Percentiles rank a stretch among this genome's conserved stretches.
Evolutionary conservation across 768 basidiomycete genomes (phyloP).

Genomic region (Basidioascus undulatus): DNA sequence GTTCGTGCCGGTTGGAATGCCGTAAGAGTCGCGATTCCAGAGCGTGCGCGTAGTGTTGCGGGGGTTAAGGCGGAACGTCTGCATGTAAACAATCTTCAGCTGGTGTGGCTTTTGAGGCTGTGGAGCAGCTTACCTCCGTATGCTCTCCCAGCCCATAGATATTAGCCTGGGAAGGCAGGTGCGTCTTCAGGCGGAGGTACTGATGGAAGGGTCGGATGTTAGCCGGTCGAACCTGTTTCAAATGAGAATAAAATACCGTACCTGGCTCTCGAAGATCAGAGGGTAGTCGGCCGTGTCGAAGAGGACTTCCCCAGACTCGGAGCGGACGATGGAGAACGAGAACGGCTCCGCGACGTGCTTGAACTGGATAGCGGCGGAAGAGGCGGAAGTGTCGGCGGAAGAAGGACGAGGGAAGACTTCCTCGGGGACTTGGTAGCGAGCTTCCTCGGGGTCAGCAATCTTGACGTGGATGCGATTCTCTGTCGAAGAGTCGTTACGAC

Average conservation of each 20-base stretch:
- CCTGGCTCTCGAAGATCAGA: conserved; percentile 49
- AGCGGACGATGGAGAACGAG: conserved; percentile 32
- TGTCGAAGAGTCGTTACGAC: too few species aligned
- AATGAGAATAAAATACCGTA: too few species aligned
- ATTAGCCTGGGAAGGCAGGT: conserved; percentile 34
- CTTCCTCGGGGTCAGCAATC: conserved; percentile 26
- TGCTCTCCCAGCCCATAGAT: conserved; percentile 60
- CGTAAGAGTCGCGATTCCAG: too few species aligned
- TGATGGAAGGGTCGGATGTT: too few species aligned
- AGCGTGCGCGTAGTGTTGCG: too few species aligned
- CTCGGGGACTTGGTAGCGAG: conserved; percentile 43
- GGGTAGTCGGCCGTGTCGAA: conserved; percentile 21
- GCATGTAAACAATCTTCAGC: too few species aligned
- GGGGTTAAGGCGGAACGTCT: too few species aligned
- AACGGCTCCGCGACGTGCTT: conserved; percentile 36
- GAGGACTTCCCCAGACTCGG: conserved; percentile 30
- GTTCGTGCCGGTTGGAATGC: too few species aligned
- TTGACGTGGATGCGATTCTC: conserved; percentile 38
- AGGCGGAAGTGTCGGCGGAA: conserved; percentile 10
- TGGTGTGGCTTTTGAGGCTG: too few species aligned
- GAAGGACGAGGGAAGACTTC: conserved; percentile 34
- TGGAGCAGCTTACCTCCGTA: too few species aligned
- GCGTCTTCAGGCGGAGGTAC: conserved; percentile 46
- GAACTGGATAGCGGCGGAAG: conserved; percentile 28
- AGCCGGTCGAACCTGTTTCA: too few species aligned